A percentile compares a stretch with the other conserved stretches of the same genome.
Conservation (phyloP, 768 basidiomycete species). For the Calocera cornea region DNA sequence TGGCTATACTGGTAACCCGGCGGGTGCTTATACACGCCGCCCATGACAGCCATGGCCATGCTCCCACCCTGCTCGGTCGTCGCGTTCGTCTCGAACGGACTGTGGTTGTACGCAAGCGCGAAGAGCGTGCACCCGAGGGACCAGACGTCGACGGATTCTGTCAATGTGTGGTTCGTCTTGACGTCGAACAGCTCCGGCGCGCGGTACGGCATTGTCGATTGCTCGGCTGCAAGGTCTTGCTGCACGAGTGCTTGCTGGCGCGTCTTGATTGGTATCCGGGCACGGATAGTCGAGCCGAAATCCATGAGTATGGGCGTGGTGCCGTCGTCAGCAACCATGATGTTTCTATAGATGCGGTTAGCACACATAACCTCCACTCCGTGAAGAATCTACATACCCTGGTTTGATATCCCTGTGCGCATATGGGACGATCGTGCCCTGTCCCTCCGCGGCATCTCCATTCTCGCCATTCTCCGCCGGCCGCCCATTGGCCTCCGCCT, state of each 20-base stretch:
- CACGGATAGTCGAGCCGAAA: constrained; percentile 83
- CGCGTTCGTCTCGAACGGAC: constrained; percentile 87
- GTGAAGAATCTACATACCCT: constrained; percentile 40
- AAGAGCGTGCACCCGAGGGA: constrained; percentile 91
- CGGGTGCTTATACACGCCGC: constrained; percentile 86
- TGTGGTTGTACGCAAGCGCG: constrained; percentile 88
- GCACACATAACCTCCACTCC: background rate
- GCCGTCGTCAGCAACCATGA: constrained; percentile 93
- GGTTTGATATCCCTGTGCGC: constrained; percentile 96
- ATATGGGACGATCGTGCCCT: constrained; percentile 62
- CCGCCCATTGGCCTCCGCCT: constrained; percentile 14
- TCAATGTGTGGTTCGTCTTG: constrained; percentile 71
- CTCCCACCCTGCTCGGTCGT: constrained; percentile 90
- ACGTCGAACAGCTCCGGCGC: constrained; percentile 97
- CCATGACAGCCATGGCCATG: constrained; percentile 93
- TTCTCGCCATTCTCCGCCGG: constrained; percentile 11
- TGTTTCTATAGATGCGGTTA: constrained; percentile 44
- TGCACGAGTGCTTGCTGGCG: constrained; percentile 79
- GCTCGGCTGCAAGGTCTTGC: constrained; percentile 95
- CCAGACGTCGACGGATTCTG: constrained; percentile 97
- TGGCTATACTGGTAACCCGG: constrained; percentile 63
- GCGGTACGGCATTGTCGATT: constrained; percentile 96
- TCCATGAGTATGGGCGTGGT: constrained; percentile 86
- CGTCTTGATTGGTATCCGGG: constrained; percentile 66
- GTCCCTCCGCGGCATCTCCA: constrained; percentile 24